Base-by-base conservation (phyloP, 2,329 filamentous ascomycete genomes). In the Fusarium illudens region DNA sequence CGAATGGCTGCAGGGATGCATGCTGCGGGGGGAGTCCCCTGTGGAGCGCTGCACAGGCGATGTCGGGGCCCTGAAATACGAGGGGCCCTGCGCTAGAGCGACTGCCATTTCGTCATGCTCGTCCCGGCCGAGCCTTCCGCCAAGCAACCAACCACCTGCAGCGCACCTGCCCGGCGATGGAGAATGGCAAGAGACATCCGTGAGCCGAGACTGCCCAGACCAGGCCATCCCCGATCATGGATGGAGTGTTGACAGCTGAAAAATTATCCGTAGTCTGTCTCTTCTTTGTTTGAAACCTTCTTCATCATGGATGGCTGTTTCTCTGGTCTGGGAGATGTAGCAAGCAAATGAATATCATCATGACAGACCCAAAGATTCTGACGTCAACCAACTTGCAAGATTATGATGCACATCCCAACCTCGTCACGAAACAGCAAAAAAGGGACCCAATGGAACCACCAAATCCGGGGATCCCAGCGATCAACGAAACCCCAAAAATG, bases 21-120 rank as follows among this genome's bases (percentile, higher is more conserved):
- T 37, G 61, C 57, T 65, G 67, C 67, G 67, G 67, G 67, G 65
- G 66, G 67, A 68, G 63, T 56, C 53, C 67, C 67, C 36, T 65
- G 67, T 67, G 57, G 60, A 61, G n/a, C 48, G 50, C 57, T 56
- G 46, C 51, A 65, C 53, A 46, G 44, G 56, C 60, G 55, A 53
- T 61, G 53, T 70, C 44, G 66, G 46, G 60, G 64, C 53, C 64
- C 37, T 62, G 30, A 53, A 58, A 70, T 70, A 68, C 66, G 66
- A 69, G 66, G 63, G 62, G 62, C 54, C 56, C 34, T 68, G 65
- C 56, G 53, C 39, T 46, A 56, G 37, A 48, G 19, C 53, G 39
- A 20, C 50, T 44, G 56, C 29, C 60, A 62, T 62, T 65, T 62
- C 62, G 62, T 65, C 65, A 67, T 54, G 19, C 20, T 52, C n/a